phyloP scores from a whole-genome alignment of 352 stramenopile species.

The Phytophthora rubi region DNA sequence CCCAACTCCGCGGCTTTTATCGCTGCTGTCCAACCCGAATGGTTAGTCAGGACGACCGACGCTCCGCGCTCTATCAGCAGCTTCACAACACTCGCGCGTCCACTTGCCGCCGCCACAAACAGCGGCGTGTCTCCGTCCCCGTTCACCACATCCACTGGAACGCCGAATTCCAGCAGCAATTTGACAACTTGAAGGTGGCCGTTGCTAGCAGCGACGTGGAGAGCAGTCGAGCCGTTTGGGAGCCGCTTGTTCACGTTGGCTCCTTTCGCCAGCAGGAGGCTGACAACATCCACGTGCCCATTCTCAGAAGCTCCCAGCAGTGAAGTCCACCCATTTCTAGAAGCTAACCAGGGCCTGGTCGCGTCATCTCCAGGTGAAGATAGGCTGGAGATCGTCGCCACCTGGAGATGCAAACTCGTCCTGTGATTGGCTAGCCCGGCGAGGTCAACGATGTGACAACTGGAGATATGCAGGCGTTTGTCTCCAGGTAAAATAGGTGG shows the following conservation, averaged over 20 bases:
- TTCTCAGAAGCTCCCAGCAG: background rate
- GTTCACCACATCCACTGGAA: background rate
- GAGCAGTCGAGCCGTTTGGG: background rate
- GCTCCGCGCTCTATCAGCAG: background rate
- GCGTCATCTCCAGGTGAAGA: too few species aligned
- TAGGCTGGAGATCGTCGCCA: too few species aligned
- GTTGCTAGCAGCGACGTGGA: background rate
- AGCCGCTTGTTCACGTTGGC: background rate
- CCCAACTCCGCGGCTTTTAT: constrained; percentile 16
- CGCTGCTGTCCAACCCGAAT: constrained; percentile 1
- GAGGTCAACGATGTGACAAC: too few species aligned
- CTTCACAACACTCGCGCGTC: background rate
- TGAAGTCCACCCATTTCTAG: background rate
- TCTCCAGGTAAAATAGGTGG: too few species aligned
- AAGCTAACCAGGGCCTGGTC: too few species aligned
- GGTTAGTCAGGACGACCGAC: background rate
- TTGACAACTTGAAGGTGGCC: background rate
- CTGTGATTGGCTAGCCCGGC: too few species aligned
- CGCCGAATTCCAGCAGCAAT: background rate
- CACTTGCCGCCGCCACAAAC: background rate
- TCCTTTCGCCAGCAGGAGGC: background rate
- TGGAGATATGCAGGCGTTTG: too few species aligned
- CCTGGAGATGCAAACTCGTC: too few species aligned
- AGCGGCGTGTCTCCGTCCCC: background rate
- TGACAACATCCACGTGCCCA: background rate